phyloP scores from a whole-genome alignment of 2,329 filamentous ascomycete species.

The Penicillium sp. region DNA sequence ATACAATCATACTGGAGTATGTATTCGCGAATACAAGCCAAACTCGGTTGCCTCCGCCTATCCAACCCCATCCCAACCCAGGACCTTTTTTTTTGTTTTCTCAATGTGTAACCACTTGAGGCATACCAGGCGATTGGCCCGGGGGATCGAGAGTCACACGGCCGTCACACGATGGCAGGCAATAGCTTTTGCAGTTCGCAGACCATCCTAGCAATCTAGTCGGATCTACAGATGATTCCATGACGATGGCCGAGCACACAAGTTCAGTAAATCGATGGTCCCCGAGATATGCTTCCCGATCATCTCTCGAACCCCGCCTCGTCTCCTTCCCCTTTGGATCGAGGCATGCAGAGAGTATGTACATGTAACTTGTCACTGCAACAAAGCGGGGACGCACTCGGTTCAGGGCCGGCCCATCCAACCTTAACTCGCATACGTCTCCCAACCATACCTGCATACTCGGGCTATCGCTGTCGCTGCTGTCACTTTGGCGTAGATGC shows the following conservation, averaged over 20 bases:
- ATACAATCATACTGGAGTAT: no score
- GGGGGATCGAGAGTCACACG: background rate
- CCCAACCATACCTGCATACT: background rate
- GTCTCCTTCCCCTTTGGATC: background rate
- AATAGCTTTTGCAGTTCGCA: background rate
- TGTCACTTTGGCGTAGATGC: background rate
- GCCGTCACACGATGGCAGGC: background rate
- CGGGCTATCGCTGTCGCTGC: background rate
- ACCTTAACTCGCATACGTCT: background rate
- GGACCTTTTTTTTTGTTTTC: background rate
- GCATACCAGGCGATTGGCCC: background rate
- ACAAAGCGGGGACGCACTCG: background rate
- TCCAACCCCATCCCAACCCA: background rate
- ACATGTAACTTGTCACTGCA: background rate
- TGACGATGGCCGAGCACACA: background rate
- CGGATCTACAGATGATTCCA: background rate
- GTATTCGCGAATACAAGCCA: background rate
- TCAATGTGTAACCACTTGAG: background rate
- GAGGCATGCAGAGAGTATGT: background rate
- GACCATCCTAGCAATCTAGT: background rate
- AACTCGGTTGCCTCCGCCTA: background rate
- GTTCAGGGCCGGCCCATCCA: background rate
- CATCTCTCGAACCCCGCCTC: background rate
- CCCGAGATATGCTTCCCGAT: background rate
- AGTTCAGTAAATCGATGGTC: background rate